Base-by-base conservation (phyloP, 345 rosid genomes). In the Camelina laxa region DNA sequence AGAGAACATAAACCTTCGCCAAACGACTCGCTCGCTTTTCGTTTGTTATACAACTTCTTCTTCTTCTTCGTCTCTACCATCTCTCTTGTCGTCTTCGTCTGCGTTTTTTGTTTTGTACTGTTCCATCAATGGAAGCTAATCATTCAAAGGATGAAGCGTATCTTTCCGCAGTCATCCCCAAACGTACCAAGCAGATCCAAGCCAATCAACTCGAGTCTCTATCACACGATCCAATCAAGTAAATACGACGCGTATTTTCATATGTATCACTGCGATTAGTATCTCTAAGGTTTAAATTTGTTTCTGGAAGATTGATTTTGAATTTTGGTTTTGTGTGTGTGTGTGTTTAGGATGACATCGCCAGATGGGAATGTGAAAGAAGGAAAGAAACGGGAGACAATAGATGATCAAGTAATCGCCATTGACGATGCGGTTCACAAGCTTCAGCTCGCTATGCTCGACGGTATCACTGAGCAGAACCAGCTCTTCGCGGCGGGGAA, bases 201-300 rank as follows among this genome's bases (percentile, higher is more conserved):
- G 79, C 94, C 2, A 69, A 82, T 70, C 98, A 88, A 64, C 82
- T 80, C 39, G 72, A 85, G 65, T 87, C 92, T 51, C 82, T 84
- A 5, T 80, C 92, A 1, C 91, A 83, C 44, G 97, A 90, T 62
- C 83, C 90, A 30, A 89, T 91, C 85, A 87, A 87, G 96, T 91
- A 80, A 35, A 5, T 27, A 41, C 33, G 54, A 65, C 22, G 9
- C 58, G 10, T 13, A 27, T 27, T 27, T 33, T 33, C n/a, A 49
- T 41, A 17, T 53, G 14, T 7, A 60, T 27, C 16, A 53, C 38
- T 35, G 20, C 27, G 67, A 13, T 24, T 55, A 17, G 7, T 21
- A 42, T 24, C 21, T 44, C 41, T 8, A 10, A 9, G 8, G 33
- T 20, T 39, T 60, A n/a, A 2, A 8, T 6, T 65, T 16, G 42